A percentile compares a stretch with the other conserved stretches of the same genome.
These are phyloP conservation scores for Phytopythium sindhum DNA, from an alignment of 352 stramenopile species.

Conservation along the genomic window DNA sequence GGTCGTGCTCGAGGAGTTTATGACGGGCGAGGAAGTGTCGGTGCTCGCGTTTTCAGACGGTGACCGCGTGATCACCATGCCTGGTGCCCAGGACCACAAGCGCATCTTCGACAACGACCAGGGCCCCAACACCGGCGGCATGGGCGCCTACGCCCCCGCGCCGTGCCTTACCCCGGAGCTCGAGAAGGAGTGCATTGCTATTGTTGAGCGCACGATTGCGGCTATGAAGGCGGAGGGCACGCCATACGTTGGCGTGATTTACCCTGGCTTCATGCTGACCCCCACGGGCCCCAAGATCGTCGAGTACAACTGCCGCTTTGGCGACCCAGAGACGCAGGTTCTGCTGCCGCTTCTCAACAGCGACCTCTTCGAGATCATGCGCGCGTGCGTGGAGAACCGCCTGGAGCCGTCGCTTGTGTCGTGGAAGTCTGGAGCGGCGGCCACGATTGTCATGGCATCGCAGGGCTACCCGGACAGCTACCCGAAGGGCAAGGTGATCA, in stretches of 20 bases:
- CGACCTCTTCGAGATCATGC: constrained; percentile 98
- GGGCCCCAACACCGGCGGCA: constrained; percentile 98
- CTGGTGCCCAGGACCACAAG: constrained; percentile 99
- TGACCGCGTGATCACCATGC: constrained; percentile 94
- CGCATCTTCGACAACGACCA: constrained; percentile 96
- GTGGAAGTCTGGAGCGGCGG: constrained; percentile 89
- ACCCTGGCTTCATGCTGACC: constrained; percentile 98
- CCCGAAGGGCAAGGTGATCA: constrained; percentile 97
- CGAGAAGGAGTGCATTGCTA: constrained; percentile 90
- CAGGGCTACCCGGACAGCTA: constrained; percentile 98
- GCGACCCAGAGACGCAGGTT: constrained; percentile 99
- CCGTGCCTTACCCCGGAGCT: constrained; percentile 94
- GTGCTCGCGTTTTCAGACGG: constrained; percentile 98
- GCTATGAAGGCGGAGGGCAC: constrained; percentile 92
- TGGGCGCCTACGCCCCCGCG: constrained; percentile 98
- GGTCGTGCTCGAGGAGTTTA: constrained; percentile 98
- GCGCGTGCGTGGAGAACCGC: constrained; percentile 93
- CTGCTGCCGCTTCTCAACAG: constrained; percentile 97
- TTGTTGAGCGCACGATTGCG: constrained; percentile 71
- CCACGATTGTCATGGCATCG: constrained; percentile 96
- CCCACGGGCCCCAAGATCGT: constrained; percentile 92
- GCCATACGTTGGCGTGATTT: constrained; percentile 98
- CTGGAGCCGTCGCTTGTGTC: constrained; percentile 87
- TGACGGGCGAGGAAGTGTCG: constrained; percentile 97
- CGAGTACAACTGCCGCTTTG: constrained; percentile 99